Percentiles rank a stretch among this genome's conserved stretches.
Conservation (phyloP, 202 grass and related monocot species). For the Carex arenaria region DNA sequence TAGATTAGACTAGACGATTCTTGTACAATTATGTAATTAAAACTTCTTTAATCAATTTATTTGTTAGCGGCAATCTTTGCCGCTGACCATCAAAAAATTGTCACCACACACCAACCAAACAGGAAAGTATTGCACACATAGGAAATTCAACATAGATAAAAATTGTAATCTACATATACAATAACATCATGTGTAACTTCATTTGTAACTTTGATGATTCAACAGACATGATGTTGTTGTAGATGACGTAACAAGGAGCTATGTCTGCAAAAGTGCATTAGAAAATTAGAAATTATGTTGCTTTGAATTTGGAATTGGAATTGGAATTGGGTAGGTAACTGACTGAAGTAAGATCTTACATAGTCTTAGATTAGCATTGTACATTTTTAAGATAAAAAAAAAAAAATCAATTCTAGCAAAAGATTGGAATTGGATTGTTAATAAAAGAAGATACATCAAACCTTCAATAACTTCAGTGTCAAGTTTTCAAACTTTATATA, state of each 20-base stretch:
- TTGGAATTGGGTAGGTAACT: neutral
- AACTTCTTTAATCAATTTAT: too few species aligned
- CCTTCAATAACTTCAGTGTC: too few species aligned
- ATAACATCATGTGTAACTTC: neutral
- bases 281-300: neutral
- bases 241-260: neutral
- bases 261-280: neutral
- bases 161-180: neutral
- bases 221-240: neutral
- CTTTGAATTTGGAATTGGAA: neutral
- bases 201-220: neutral
- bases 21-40: too few species aligned
- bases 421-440: too few species aligned
- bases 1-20: too few species aligned
- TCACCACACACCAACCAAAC: neutral
- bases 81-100: neutral
- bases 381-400: too few species aligned
- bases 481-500: too few species aligned
- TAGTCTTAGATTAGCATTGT: too few species aligned
- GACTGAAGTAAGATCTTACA: too few species aligned
- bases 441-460: too few species aligned
- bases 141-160: neutral
- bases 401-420: too few species aligned
- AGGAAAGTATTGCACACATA: neutral
- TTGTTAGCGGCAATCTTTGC: too few species aligned